These are phyloP conservation scores for Puccinia horiana DNA, from an alignment of 1,284 basidiomycete species.

Conservation along the genomic window DNA sequence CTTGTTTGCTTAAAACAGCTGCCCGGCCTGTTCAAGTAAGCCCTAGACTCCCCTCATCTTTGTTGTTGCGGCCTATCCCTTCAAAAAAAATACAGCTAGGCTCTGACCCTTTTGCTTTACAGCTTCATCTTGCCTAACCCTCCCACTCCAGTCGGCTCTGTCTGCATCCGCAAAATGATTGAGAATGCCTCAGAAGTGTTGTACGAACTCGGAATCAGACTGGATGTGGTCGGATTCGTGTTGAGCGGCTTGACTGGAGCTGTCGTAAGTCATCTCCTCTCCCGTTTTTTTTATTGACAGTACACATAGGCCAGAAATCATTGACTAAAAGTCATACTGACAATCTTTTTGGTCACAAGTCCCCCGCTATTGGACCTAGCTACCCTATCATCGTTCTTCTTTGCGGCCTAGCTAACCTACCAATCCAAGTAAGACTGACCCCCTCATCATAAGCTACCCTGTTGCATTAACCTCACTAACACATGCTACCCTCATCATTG, in stretches of 20 bases:
- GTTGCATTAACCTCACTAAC: too few relatives aligned
- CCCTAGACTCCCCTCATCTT: too few relatives aligned
- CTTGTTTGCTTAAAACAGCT: too few relatives aligned
- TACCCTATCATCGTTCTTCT: too few relatives aligned
- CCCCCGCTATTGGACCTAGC: constrained; percentile 72
- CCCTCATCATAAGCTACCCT: too few relatives aligned
- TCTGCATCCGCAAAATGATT: constrained; percentile 45
- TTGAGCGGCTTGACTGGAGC: constrained; percentile 8
- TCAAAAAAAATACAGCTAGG: background rate
- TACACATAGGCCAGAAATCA: background rate
- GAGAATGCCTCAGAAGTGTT: constrained; percentile 39
- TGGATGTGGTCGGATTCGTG: constrained; percentile 21
- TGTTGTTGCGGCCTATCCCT: too few relatives aligned
- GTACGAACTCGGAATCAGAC: constrained; percentile 33
- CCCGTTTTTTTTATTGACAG: background rate
- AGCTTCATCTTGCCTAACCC: constrained; percentile 42
- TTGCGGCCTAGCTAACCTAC: too few relatives aligned
- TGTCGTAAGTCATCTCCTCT: constrained; percentile 23
- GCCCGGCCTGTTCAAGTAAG: too few relatives aligned
- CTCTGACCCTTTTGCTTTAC: background rate
- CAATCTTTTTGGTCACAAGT: constrained; percentile 52
- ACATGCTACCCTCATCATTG: too few relatives aligned
- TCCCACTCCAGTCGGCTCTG: constrained; percentile 33
- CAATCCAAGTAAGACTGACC: too few relatives aligned
- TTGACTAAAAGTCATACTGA: background rate